These are phyloP conservation scores for Papiliotrema flavescens DNA, from an alignment of 1,284 basidiomycete species.

Conservation along the genomic window DNA sequence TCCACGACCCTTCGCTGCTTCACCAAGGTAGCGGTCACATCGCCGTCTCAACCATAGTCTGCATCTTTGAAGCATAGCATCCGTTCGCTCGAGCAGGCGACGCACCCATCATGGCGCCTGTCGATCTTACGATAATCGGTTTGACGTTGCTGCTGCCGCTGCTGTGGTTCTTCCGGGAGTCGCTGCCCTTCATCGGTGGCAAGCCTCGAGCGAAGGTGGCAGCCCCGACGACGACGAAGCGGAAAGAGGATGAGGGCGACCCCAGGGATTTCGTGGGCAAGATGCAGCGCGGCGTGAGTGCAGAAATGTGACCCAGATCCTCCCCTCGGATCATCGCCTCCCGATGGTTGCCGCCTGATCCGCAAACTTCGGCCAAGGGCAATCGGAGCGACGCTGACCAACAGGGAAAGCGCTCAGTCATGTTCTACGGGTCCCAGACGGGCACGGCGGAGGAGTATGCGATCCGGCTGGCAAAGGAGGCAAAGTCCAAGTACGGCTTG, in stretches of 20 bases:
- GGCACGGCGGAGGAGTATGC: slow-evolving; percentile 96
- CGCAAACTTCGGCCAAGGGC: background rate
- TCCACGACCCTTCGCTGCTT: too few species aligned
- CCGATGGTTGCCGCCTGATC: too few species aligned
- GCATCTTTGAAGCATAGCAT: too few species aligned
- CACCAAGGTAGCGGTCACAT: too few species aligned
- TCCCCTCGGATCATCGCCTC: too few species aligned
- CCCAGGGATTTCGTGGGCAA: slow-evolving; percentile 84
- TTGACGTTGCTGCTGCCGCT: slow-evolving; percentile 42
- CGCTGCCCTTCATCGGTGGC: slow-evolving; percentile 42
- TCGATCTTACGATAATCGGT: slow-evolving; percentile 39
- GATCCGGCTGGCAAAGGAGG: slow-evolving; percentile 87
- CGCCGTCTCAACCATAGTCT: too few species aligned
- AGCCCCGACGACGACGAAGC: slow-evolving; percentile 30
- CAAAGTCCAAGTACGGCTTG: slow-evolving; percentile 87
- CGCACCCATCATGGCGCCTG: slow-evolving; percentile 42
- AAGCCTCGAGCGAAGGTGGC: slow-evolving; percentile 11
- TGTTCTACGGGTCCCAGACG: slow-evolving; percentile 95
- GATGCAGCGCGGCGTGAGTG: slow-evolving; percentile 80
- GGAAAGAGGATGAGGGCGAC: slow-evolving; percentile 65
- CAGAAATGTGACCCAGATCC: too few species aligned
- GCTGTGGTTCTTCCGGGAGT: slow-evolving; percentile 43
- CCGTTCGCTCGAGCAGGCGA: too few species aligned
- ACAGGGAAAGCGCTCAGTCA: slow-evolving; percentile 89
- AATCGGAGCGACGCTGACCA: slow-evolving; percentile 1